Percentiles rank a stretch among this genome's conserved stretches.
These are phyloP conservation scores for Aspergillus affinis DNA, from an alignment of 495 filamentous ascomycete species.

Conservation along the genomic window DNA sequence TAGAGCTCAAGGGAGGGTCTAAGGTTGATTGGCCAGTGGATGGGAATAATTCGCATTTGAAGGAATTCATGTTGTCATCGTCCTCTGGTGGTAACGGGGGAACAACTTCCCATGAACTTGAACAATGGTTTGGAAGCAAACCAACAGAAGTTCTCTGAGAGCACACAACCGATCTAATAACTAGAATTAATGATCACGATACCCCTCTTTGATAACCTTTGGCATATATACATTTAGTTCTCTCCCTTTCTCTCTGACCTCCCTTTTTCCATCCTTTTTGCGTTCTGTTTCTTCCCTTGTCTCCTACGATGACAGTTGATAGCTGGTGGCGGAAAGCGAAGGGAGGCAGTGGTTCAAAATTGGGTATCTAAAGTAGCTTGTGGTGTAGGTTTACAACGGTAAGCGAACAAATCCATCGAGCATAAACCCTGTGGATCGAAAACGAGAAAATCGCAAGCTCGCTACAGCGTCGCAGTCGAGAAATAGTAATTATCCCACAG, in stretches of 20 bases:
- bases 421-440: background rate
- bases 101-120: conserved; percentile 29
- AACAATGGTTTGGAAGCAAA: conserved; percentile 44
- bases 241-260: no score
- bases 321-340: background rate
- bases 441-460: background rate
- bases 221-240: background rate
- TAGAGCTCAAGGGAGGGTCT: conserved; percentile 65
- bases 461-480: conserved; percentile 64
- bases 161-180: conserved; percentile 3
- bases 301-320: background rate
- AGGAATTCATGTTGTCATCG: conserved; percentile 63
- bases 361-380: conserved; percentile 8
- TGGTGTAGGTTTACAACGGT: background rate
- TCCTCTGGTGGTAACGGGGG: conserved; percentile 19
- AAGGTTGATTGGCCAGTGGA: conserved; percentile 83
- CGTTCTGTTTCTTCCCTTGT: no score
- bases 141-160: conserved; percentile 31
- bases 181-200: background rate
- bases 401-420: background rate
- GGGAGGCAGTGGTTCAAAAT: background rate
- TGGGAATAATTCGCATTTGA: conserved; percentile 66
- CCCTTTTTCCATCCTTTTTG: background rate
- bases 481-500: conserved; percentile 99
- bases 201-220: background rate